A percentile compares a stretch with the other conserved stretches of the same genome.
Evolutionary conservation across 305 asterid species (phyloP).

Genomic region (Fraxinus xanthoxyloides): DNA sequence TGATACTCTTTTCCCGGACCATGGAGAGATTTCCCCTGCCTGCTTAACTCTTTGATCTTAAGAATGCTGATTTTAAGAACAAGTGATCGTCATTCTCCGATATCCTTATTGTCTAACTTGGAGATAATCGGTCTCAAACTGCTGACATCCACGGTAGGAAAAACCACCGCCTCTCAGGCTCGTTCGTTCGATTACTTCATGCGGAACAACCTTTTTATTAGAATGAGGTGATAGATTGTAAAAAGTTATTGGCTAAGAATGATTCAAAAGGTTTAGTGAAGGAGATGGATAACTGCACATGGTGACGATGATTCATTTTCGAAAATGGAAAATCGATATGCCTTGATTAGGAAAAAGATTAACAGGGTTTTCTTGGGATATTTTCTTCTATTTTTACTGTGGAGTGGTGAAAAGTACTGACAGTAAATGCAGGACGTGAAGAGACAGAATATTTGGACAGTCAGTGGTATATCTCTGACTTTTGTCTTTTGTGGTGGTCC

Average conservation of each 20-base stretch:
- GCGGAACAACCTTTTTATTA: not conserved
- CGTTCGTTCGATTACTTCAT: not conserved
- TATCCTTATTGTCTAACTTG: not conserved
- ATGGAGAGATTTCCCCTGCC: not conserved
- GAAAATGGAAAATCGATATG: conserved; percentile 18
- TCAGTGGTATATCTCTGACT: conserved; percentile 24
- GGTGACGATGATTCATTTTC: conserved; percentile 16
- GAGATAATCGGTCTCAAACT: not conserved
- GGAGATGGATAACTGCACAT: conserved; percentile 26
- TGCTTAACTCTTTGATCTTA: not conserved
- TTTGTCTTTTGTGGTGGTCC: conserved; percentile 9
- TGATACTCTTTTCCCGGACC: conserved; percentile 19
- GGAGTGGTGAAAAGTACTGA: conserved; percentile 15
- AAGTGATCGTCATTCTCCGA: not conserved
- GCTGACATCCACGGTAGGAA: not conserved
- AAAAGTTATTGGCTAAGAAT: conserved; percentile 23
- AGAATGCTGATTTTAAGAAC: not conserved
- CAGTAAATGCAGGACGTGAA: conserved; percentile 21
- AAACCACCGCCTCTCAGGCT: not conserved
- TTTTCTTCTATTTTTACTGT: not conserved
- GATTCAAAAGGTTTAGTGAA: conserved; percentile 31
- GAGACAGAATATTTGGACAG: conserved; percentile 40
- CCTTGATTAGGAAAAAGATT: conserved; percentile 19
- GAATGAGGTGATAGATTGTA: not conserved
- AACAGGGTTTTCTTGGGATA: not conserved